Evolutionary conservation across 139 green algal species (phyloP), one percentile per base, ranked within the genome.

Genomic region (Nannochloris sp.): DNA sequence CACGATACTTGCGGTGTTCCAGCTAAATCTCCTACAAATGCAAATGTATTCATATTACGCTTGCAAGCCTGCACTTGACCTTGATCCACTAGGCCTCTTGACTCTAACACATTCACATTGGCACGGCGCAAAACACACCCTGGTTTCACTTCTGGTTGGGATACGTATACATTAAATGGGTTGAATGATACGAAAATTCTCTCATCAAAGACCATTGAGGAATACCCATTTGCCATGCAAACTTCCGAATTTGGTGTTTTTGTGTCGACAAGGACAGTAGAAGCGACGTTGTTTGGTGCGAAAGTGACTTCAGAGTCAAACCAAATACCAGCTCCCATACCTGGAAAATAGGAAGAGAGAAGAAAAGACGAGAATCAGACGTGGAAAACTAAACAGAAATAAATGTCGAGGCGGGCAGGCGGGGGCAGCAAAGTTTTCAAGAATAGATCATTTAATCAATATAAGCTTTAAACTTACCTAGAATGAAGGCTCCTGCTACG

Each of bases 11-110:
- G 83, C 12, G 87, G 87, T 7, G 76, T 74, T 19, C 86, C 79
- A 14, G 89, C 75, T 36, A 99, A 68, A 73, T 99, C 92, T 6
- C 94, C 94, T 39, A 99, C 94, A 76, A 93, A 99, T 0, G 90
- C 94, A 81, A 99, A 99, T 2, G 94, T 99, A 81, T 99, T 99
- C 91, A 97, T 97, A 72, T 89, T 89, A 13, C 85, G 74, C 77
- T 95, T 97, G 84, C 94, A 99, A 27, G 79, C 54, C 46, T 89
- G 72, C 60, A 91, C 84, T 70, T 94, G 78, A 19, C 89, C 73
- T 9, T 64, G 29, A 23, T 69, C 77, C 3, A 99, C 86, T 29
- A 99, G 81, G 31, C 89, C 82, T n/a, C 90, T 70, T 6, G 72
- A 81, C 72, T 99, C 94, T 37, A 99, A 78, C 51, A 97, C 84